Evolutionary conservation across 2,329 filamentous ascomycete genomes (phyloP), one percentile per base, ranked within the genome.

Genomic region (Neopestalotiopsis sp.): DNA sequence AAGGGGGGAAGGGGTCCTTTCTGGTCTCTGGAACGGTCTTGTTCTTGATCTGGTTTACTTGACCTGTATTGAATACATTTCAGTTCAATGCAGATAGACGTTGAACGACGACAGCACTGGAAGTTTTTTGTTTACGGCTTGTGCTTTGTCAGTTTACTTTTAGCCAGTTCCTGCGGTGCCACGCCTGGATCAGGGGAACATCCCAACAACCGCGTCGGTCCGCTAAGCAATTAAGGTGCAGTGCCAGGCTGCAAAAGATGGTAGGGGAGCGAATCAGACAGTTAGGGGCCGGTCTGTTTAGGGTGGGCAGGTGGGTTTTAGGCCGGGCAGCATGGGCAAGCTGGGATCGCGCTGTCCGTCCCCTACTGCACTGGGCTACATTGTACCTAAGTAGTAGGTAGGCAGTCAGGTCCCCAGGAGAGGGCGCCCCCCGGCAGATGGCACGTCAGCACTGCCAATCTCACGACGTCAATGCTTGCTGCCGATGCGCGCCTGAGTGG

Each of bases 201-300:
- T 53, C 17, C 45, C 17, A 53, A 53, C 45, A 53, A 53, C 45
- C 45, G 45, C 45, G 45, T 53, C 45, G 45, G 45, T 53, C 45
- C 24, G 17, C 45, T 53, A 53, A 53, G 20, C 20, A 17, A 53
- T 53, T 53, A 53, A 53, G 45, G 45, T 53, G 45, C 17, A 17
- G 17, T 53, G 45, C 20, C 45, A 53, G 45, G 45, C 17, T n/a
- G 45, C n/a, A 53, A 17, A 49, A 59, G 57, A n/a, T 24, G 24
- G 57, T 17, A 64, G 61, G 61, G 64, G 30, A 58, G 64, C 64
- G 64, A 58, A 66, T 57, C 45, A 66, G 64, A 58, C 7, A 38
- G n/a, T n/a, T 32, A 53, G 61, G 61, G 57, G 57, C n/a, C 56
- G 10, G 17, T 24, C 4, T 30, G 61, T 64, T 49, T 64, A 53